These are phyloP conservation scores for Pulveroboletus sp. DNA, from an alignment of 768 basidiomycete species.

Conservation along the genomic window DNA sequence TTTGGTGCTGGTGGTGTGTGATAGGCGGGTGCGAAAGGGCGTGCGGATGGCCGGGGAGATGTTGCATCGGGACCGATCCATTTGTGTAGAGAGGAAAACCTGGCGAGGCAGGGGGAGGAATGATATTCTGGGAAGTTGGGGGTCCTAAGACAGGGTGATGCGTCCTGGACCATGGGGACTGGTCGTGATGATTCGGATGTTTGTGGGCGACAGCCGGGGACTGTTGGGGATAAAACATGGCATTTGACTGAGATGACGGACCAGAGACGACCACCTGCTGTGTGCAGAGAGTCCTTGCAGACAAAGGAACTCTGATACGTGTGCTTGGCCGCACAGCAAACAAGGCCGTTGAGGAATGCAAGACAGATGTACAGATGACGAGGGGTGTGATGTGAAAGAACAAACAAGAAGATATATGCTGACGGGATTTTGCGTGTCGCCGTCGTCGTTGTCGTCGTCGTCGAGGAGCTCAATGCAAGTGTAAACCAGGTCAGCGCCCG, in stretches of 20 bases:
- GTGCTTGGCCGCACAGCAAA: slow-evolving; percentile 3
- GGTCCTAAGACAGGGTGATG: slow-evolving; percentile 54
- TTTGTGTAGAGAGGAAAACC: slow-evolving; percentile 76
- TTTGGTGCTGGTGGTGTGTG: slow-evolving; percentile 74
- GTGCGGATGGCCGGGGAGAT: slow-evolving; percentile 55
- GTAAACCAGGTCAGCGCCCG: slow-evolving; percentile 24
- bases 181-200: slow-evolving; percentile 70
- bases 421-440: slow-evolving; percentile 11
- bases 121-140: slow-evolving; percentile 39
- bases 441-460: slow-evolving; percentile 11
- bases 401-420: slow-evolving; percentile 16
- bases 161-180: slow-evolving; percentile 63
- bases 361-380: slow-evolving; percentile 13
- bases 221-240: slow-evolving; percentile 83
- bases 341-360: background rate
- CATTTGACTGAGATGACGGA: slow-evolving; percentile 32
- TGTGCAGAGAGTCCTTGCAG: slow-evolving; percentile 4
- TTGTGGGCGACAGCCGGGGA: slow-evolving; percentile 79
- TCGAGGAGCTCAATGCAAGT: slow-evolving; percentile 14
- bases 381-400: background rate
- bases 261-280: slow-evolving; percentile 3
- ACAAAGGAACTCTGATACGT: slow-evolving; percentile 9
- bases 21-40: slow-evolving; percentile 45
- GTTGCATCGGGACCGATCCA: slow-evolving; percentile 59
- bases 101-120: slow-evolving; percentile 65